Evolutionary conservation across 2,329 filamentous ascomycete species (phyloP).

Genomic region (Dactylellina parvicollis): DNA sequence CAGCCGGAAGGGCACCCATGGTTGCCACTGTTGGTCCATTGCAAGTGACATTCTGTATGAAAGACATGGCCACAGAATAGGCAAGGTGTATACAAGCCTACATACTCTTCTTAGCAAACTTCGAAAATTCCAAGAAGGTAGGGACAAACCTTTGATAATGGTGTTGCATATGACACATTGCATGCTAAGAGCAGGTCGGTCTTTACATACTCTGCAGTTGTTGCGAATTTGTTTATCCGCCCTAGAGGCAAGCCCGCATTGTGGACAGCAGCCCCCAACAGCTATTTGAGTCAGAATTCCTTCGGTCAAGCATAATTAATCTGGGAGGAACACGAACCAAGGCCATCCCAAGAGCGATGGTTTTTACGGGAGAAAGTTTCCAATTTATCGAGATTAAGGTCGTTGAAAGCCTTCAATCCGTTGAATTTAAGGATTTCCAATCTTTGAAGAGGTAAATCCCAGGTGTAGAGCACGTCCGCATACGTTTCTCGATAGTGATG

Average conservation of each 20-base stretch:
- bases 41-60: conserved; percentile 58
- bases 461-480: conserved; percentile 75
- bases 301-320: background rate
- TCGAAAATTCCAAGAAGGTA: background rate
- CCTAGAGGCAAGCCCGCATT: conserved; percentile 50
- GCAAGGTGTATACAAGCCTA: conserved; percentile 57
- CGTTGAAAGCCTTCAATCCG: conserved; percentile 64
- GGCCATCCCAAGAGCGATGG: conserved; percentile 55
- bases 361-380: conserved; percentile 44
- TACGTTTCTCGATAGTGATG: conserved; percentile 73
- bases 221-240: conserved; percentile 50
- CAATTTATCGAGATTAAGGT: conserved; percentile 34
- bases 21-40: conserved; percentile 53
- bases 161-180: conserved; percentile 58
- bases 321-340: conserved; percentile 31
- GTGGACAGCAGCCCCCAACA: conserved; percentile 36
- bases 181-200: conserved; percentile 56
- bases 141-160: conserved; percentile 56
- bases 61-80: conserved; percentile 58
- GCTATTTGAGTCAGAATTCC: conserved; percentile 18
- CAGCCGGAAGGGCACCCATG: conserved; percentile 43
- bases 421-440: conserved; percentile 77
- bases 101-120: background rate
- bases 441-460: conserved; percentile 71
- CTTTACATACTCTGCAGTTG: conserved; percentile 56